Evolutionary conservation across 2,329 filamentous ascomycete genomes (phyloP).

Genomic region (Aaosphaeria arxii): DNA sequence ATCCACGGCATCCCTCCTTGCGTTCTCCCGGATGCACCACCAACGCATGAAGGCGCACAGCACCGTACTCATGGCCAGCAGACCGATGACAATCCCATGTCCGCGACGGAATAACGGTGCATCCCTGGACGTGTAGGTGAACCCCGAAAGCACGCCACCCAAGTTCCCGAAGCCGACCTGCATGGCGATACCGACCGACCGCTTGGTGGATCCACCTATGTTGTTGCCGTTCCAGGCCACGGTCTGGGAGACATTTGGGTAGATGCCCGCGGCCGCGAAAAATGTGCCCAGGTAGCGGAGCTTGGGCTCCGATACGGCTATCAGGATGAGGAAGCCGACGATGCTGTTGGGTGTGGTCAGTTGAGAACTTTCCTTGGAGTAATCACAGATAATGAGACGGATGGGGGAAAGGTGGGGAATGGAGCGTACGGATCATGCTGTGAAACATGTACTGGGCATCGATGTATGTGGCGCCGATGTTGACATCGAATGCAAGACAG

Average conservation of each 20-base stretch:
- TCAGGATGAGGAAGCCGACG: conserved; percentile 41
- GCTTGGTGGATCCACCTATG: conserved; percentile 52
- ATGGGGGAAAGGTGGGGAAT: conserved; percentile 1
- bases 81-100: conserved; percentile 41
- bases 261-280: conserved; percentile 43
- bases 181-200: conserved; percentile 53
- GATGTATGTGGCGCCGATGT: not conserved
- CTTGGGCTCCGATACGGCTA: conserved; percentile 24
- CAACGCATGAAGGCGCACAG: conserved; percentile 54
- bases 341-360: conserved; percentile 10
- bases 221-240: conserved; percentile 58
- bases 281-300: conserved; percentile 42
- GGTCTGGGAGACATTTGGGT: conserved; percentile 53
- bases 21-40: conserved; percentile 55
- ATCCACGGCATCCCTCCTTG: conserved; percentile 47
- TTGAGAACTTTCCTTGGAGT: not conserved
- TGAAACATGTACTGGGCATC: not conserved
- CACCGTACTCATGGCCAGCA: conserved; percentile 43
- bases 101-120: conserved; percentile 40
- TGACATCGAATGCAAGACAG: no score
- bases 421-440: not conserved
- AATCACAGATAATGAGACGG: not conserved
- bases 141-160: conserved; percentile 47
- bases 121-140: conserved; percentile 43
- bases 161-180: conserved; percentile 48